Evolutionary conservation across 2,329 filamentous ascomycete genomes (phyloP).

Genomic region (Aspergillus novoparasiticus): DNA sequence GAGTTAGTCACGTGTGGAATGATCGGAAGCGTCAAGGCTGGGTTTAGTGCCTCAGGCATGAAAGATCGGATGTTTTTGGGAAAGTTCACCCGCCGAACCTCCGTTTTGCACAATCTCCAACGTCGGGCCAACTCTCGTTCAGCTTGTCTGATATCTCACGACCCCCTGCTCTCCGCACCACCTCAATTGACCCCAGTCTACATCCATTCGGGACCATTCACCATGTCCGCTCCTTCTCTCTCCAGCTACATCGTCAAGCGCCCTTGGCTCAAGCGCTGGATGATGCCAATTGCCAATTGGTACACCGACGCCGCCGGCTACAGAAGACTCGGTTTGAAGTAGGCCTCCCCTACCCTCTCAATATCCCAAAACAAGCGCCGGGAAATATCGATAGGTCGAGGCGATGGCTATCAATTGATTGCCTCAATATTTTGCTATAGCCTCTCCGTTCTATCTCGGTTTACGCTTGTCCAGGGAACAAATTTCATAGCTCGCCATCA

Average conservation of each 20-base stretch:
- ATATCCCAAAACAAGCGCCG: slow-evolving; percentile 15
- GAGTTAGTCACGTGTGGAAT: slow-evolving; percentile 24
- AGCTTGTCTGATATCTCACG: slow-evolving; percentile 32
- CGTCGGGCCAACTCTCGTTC: slow-evolving; percentile 40
- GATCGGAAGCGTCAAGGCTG: slow-evolving; percentile 9
- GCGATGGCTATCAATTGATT: slow-evolving; percentile 3
- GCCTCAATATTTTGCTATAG: neutral
- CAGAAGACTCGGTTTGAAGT: slow-evolving; percentile 90
- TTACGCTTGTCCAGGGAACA: slow-evolving; percentile 15
- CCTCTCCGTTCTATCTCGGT: slow-evolving; percentile 1
- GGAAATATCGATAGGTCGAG: slow-evolving; percentile 4
- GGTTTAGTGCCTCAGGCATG: slow-evolving; percentile 20
- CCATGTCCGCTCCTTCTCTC: slow-evolving; percentile 72
- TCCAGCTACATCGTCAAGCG: slow-evolving; percentile 77
- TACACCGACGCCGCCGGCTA: slow-evolving; percentile 89
- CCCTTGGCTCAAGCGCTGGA: slow-evolving; percentile 78
- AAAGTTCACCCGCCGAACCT: slow-evolving; percentile 36
- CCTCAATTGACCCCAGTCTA: slow-evolving; percentile 30
- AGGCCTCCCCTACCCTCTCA: slow-evolving; percentile 41
- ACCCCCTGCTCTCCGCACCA: slow-evolving; percentile 30
- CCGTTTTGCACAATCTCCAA: slow-evolving; percentile 45
- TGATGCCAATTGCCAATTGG: slow-evolving; percentile 84
- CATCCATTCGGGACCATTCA: slow-evolving; percentile 34
- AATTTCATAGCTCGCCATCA: slow-evolving; percentile 9
- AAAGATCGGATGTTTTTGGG: slow-evolving; percentile 29